Evolutionary conservation across 257 asterid genomes (phyloP), one percentile per base, ranked within the genome.

Genomic region (Primulina eburnea): DNA sequence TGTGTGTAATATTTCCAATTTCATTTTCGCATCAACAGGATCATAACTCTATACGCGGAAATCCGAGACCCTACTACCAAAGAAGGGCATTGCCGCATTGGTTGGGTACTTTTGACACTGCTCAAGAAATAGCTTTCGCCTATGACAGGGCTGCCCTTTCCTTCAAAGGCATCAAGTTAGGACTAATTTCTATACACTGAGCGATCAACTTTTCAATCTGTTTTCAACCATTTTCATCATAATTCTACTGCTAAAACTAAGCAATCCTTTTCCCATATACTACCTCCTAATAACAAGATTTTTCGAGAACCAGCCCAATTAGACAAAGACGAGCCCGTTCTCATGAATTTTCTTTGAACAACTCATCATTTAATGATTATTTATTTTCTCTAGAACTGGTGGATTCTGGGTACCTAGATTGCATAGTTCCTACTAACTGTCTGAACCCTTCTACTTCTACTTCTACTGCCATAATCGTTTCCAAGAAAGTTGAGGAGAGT

Each of bases 41-140:
- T n/a, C n/a, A n/a, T n/a, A n/a, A n/a, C n/a, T n/a, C n/a, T n/a
- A n/a, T n/a, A n/a, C n/a, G n/a, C n/a, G n/a, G n/a, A n/a, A n/a
- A n/a, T n/a, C n/a, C n/a, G n/a, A n/a, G n/a, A n/a, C n/a, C n/a
- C n/a, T n/a, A n/a, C n/a, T n/a, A n/a, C n/a, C n/a, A n/a, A n/a
- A n/a, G n/a, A n/a, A n/a, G n/a, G n/a, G n/a, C n/a, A n/a, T n/a
- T n/a, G n/a, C n/a, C n/a, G n/a, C n/a, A n/a, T n/a, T n/a, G n/a
- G n/a, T n/a, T n/a, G n/a, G n/a, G n/a, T n/a, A n/a, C n/a, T n/a
- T n/a, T n/a, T n/a, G n/a, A n/a, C n/a, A n/a, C n/a, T n/a, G n/a
- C n/a, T n/a, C n/a, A n/a, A n/a, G 98, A 93, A 72, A 97, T 97
- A 0, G 98, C 99, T 55, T 76, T 90, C 70, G 99, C 99, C 28